Base-by-base conservation (phyloP, 768 basidiomycete species). In the Tephrocybe sp. region DNA sequence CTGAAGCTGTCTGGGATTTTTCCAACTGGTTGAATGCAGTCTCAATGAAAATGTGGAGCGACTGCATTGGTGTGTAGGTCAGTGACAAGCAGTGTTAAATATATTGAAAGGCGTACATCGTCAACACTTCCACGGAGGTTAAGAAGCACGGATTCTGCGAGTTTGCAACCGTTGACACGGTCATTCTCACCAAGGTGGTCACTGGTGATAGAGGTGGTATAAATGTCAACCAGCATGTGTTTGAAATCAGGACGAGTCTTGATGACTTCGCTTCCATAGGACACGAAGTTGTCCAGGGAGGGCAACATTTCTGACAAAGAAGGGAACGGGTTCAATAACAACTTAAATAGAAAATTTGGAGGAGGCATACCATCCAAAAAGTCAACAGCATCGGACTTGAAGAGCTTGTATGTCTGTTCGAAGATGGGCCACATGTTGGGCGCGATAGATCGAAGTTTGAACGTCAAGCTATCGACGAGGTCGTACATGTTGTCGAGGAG, bases 401-500 rank as follows among this genome's bases (percentile, higher is more conserved):
- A 91, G 16, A 89, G 69, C 42, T 76, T 75, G 67, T 91, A 92
- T 0, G 88, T 93, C 55, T 83, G 66, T 68, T 93, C 90, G 54
- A 91, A 90, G 29, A 94, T 75, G 9, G 81, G 84, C 93, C 92
- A 94, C 86, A 94, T 86, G 57, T 75, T 79, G 0, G 88, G 83
- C 31, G 88, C 81, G 59, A 95, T 84, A 46, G 75, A 64, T 53
- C 82, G 80, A 49, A 86, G 76, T 65, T 84, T 89, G 77, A 90
- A 94, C 0, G 91, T 91, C 49, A 94, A 69, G 54, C 75, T 86
- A 59, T 94, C 93, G 42, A 91, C 80, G 44, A 94, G 69, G 55
- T 92, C 90, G 63, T 86, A 93, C 73, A 89, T 81, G 62, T 90
- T 88, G 67, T 93, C 91, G 60, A 90, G 86, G 36, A 94, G 70